phyloP scores from a whole-genome alignment of 1,284 basidiomycete genomes.

The Athelia sp. region DNA sequence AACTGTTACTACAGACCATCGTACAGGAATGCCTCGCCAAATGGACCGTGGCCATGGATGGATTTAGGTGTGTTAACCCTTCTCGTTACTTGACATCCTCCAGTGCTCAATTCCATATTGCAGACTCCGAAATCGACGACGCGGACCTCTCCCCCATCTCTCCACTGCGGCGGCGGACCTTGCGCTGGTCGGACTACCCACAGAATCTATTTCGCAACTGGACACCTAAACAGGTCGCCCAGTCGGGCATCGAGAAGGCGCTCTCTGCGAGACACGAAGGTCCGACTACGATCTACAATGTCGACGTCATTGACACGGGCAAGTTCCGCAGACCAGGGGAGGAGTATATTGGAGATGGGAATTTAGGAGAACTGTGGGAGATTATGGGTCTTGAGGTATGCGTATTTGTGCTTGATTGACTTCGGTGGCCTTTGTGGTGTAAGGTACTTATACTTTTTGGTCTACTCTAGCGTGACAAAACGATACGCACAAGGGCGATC shows the following conservation, averaged over 20 bases:
- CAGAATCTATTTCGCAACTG: slow-evolving; percentile 49
- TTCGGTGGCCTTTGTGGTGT: no score
- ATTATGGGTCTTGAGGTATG: slow-evolving; percentile 18
- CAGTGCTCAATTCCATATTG: slow-evolving; percentile 13
- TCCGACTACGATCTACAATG: slow-evolving; percentile 30
- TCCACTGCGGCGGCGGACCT: neutral
- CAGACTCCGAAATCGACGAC: slow-evolving; percentile 7
- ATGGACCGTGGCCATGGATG: slow-evolving; percentile 17
- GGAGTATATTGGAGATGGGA: slow-evolving; percentile 15
- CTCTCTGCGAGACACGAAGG: slow-evolving; percentile 20
- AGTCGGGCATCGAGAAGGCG: slow-evolving; percentile 34
- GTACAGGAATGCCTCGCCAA: slow-evolving; percentile 15
- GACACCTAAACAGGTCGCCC: slow-evolving; percentile 40
- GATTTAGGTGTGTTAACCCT: slow-evolving; percentile 11
- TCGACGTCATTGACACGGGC: slow-evolving; percentile 37
- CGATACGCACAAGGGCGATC: slow-evolving; percentile 37
- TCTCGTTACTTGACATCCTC: slow-evolving; percentile 1
- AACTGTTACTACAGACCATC: neutral
- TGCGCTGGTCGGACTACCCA: slow-evolving; percentile 42
- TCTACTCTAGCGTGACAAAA: slow-evolving; percentile 30
- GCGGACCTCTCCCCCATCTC: slow-evolving; percentile 8
- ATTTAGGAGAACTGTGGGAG: slow-evolving; percentile 33
- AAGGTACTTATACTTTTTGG: no score
- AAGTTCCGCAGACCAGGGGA: slow-evolving; percentile 22
- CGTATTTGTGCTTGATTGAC: no score